phyloP scores from a whole-genome alignment of 495 filamentous ascomycete genomes.

The Trichoderma virens region DNA sequence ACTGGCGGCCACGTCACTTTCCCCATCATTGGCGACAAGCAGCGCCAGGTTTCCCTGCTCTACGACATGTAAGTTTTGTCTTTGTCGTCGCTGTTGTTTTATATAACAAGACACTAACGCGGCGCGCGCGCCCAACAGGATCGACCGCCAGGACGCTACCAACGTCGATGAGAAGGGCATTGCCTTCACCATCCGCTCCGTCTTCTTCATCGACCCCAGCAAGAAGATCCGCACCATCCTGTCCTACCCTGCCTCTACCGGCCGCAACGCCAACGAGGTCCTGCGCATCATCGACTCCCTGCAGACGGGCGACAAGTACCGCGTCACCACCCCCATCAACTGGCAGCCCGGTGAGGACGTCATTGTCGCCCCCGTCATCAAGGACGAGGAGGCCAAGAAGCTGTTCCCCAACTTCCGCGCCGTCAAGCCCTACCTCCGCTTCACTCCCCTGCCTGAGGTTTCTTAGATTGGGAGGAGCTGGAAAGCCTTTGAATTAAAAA shows the following conservation, averaged over 20 bases:
- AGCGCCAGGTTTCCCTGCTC: conserved; percentile 79
- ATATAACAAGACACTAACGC: neutral
- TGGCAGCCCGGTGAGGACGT: conserved; percentile 89
- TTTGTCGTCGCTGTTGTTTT: too few species aligned
- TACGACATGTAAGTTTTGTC: conserved; percentile 94
- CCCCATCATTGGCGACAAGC: conserved; percentile 97
- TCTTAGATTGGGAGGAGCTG: conserved; percentile 9
- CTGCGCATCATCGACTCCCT: conserved; percentile 92
- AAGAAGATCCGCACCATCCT: conserved; percentile 96
- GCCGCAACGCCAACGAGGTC: conserved; percentile 93
- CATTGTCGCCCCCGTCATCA: conserved; percentile 85
- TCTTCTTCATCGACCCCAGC: conserved; percentile 98
- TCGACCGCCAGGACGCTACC: conserved; percentile 67
- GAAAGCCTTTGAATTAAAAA: neutral
- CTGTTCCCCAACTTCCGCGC: conserved; percentile 85
- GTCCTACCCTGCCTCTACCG: conserved; percentile 94
- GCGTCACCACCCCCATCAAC: conserved; percentile 89
- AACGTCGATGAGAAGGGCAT: conserved; percentile 96
- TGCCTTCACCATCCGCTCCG: conserved; percentile 96
- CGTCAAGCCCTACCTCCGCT: conserved; percentile 88
- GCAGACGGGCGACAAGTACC: conserved; percentile 95
- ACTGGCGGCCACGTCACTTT: conserved; percentile 72
- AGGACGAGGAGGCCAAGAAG: conserved; percentile 78
- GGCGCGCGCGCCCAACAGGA: too few species aligned
- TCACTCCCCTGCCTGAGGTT: conserved; percentile 56